Conservation (phyloP, 2,329 filamentous ascomycete species). For the Pyrenophora tritici-repentis region DNA sequence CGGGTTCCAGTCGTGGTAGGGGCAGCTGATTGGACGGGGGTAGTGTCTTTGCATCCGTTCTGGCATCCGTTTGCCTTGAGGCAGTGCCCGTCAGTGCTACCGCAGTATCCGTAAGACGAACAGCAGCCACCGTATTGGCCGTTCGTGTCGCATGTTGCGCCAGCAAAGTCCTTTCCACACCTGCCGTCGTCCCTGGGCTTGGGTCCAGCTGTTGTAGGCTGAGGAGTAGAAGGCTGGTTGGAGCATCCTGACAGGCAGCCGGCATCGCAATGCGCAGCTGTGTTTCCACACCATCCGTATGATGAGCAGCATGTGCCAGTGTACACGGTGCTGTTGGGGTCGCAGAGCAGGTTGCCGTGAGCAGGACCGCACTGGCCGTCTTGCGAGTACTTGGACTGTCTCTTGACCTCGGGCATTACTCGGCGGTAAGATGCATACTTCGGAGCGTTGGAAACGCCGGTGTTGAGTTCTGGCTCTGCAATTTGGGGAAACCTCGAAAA, state of each 20-base stretch:
- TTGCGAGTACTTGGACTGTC: constrained; percentile 43
- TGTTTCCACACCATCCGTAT: constrained; percentile 53
- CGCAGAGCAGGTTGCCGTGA: constrained; percentile 48
- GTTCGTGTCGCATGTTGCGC: constrained; percentile 48
- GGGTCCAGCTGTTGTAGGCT: background rate
- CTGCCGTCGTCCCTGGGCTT: constrained; percentile 44
- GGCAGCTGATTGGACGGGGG: constrained; percentile 8
- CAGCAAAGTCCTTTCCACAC: constrained; percentile 49
- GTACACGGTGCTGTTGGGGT: constrained; percentile 53
- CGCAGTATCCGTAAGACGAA: constrained; percentile 45
- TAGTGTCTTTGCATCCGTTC: constrained; percentile 44
- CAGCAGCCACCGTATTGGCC: constrained; percentile 50
- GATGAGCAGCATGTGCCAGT: constrained; percentile 53
- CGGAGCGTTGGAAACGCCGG: too few species aligned
- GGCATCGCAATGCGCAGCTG: constrained; percentile 46
- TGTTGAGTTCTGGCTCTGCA: too few species aligned
- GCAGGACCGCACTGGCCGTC: constrained; percentile 50
- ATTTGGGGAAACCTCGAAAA: background rate
- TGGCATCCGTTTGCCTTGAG: constrained; percentile 47
- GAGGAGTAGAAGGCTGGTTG: constrained; percentile 18
- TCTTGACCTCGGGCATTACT: constrained; percentile 29
- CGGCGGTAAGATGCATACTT: constrained; percentile 25
- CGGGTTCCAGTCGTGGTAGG: constrained; percentile 18
- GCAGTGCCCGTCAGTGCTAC: constrained; percentile 46
- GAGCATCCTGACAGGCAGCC: constrained; percentile 50